Percentiles rank a stretch among this genome's conserved stretches.
phyloP scores from a whole-genome alignment of 495 filamentous ascomycete species.

The Penicillium riverlandense region DNA sequence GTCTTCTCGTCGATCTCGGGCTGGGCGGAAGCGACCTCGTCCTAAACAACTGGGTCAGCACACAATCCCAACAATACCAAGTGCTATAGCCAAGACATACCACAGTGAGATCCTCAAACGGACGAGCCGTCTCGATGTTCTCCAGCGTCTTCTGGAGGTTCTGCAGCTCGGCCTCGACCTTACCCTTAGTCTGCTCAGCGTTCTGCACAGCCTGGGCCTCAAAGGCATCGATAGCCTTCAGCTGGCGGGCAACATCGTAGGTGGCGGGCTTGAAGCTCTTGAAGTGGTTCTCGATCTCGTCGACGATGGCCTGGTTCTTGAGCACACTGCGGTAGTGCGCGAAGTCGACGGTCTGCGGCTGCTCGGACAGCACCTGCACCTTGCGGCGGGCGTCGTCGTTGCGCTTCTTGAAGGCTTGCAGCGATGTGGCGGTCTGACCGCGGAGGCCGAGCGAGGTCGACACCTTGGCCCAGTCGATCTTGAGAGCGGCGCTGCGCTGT shows the following conservation, averaged over 20 bases:
- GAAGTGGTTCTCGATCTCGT: slow-evolving; percentile 96
- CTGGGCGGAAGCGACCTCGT: slow-evolving; percentile 86
- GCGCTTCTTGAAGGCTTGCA: slow-evolving; percentile 97
- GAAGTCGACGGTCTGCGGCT: slow-evolving; percentile 84
- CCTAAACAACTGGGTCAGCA: slow-evolving; percentile 44
- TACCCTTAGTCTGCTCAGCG: slow-evolving; percentile 89
- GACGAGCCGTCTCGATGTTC: slow-evolving; percentile 94
- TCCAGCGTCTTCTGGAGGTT: slow-evolving; percentile 87
- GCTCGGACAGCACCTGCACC: slow-evolving; percentile 68
- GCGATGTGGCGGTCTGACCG: slow-evolving; percentile 82
- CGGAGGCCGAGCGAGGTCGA: slow-evolving; percentile 87
- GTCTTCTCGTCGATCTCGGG: slow-evolving; percentile 97
- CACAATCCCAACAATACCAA: neutral
- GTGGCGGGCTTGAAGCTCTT: slow-evolving; percentile 79
- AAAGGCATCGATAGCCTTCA: slow-evolving; percentile 96
- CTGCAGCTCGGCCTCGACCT: slow-evolving; percentile 86
- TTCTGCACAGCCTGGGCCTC: slow-evolving; percentile 96
- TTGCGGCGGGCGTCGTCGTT: slow-evolving; percentile 98
- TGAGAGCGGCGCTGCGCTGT: slow-evolving; percentile 96
- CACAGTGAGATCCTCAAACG: slow-evolving; percentile 96
- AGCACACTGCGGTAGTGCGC: slow-evolving; percentile 80
- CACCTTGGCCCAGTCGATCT: slow-evolving; percentile 97
- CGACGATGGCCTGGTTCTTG: slow-evolving; percentile 88
- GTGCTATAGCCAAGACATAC: slow-evolving; percentile 50
- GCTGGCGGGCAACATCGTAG: slow-evolving; percentile 83